A percentile compares a stretch with the other conserved stretches of the same genome.
phyloP scores from a whole-genome alignment of 257 asterid species.

The Coffea eugenioides region DNA sequence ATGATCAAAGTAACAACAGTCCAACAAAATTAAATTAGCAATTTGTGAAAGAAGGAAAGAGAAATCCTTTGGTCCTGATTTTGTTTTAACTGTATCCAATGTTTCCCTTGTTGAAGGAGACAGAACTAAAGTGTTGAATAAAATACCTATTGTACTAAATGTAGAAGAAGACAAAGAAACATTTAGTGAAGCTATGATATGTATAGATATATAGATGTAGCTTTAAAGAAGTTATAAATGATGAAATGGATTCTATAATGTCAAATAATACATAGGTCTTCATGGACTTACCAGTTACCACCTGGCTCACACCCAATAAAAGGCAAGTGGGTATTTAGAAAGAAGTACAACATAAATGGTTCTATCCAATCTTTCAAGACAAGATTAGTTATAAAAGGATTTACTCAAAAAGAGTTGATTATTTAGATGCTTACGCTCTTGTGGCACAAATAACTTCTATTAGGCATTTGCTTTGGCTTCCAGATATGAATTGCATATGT shows the following conservation, averaged over 20 bases:
- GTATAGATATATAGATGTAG: background rate
- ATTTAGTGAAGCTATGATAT: background rate
- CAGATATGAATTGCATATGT: too few relatives aligned
- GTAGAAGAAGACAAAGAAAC: background rate
- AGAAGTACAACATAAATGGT: too few relatives aligned
- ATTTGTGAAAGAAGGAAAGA: background rate
- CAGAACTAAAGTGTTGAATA: too few relatives aligned
- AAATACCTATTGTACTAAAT: too few relatives aligned
- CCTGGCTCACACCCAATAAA: background rate
- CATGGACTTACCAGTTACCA: background rate
- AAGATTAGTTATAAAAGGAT: background rate
- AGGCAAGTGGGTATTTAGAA: background rate
- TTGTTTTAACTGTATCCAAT: background rate
- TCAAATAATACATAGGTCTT: background rate
- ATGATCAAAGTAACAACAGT: too few relatives aligned
- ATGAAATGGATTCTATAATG: conserved; percentile 11
- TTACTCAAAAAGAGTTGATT: conserved; percentile 3
- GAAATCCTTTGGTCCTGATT: background rate
- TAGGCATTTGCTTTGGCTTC: background rate
- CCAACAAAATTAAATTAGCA: too few relatives aligned
- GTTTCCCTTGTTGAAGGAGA: too few relatives aligned
- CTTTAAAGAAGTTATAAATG: background rate
- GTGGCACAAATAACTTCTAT: conserved; percentile 3
- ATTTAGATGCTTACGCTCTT: background rate
- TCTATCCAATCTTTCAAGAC: background rate